Base-by-base conservation (phyloP, 352 stramenopile genomes). In the Globisporangium polare region DNA sequence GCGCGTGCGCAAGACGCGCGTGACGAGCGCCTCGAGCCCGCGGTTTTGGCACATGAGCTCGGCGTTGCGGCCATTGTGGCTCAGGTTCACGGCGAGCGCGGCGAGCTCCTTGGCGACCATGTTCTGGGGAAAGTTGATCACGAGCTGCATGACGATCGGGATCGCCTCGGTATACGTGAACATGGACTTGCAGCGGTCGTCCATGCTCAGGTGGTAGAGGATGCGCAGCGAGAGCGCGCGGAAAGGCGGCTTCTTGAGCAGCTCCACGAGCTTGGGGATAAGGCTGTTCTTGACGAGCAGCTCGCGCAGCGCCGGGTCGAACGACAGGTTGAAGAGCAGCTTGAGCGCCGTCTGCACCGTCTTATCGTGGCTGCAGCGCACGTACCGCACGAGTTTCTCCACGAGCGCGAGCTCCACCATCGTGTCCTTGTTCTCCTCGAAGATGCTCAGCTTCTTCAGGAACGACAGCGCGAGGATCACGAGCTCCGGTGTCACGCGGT, bases 141-240 rank as follows among this genome's bases (percentile, higher is more conserved):
- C 78, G 22, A 98, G 79, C 54, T 98, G 85, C 81, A 98, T 95
- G 29, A 98, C 80, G 64, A 97, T 96, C 27, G 88, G 88, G 13
- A 98, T 93, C n/a, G 95, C 83, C 42, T 98, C 93, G 7, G 93
- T 98, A 69, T 97, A 97, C 7, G 90, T 93, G 65, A 98, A 97
- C 83, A 98, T 96, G 31, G 89, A 88, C 75, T 97, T 97, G 83
- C 93, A 97, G 45, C 86, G 80, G 65, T 98, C 94, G 65, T 97
- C 91, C 62, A 97, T 96, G 69, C 89, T 98, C 42, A 99, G 72
- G 58, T 98, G 92, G 73, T 99, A 99, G 17, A 98, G 73, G 63
- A 98, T 88, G 41, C 90, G 78, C 51, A 98, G 72, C 26, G 86
- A 90, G 27, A 94, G 75, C 3, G 75, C 88, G 56, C 92, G 82